These are phyloP conservation scores for Salisapilia sapeloensis DNA, from an alignment of 352 stramenopile genomes.

Conservation along the genomic window DNA sequence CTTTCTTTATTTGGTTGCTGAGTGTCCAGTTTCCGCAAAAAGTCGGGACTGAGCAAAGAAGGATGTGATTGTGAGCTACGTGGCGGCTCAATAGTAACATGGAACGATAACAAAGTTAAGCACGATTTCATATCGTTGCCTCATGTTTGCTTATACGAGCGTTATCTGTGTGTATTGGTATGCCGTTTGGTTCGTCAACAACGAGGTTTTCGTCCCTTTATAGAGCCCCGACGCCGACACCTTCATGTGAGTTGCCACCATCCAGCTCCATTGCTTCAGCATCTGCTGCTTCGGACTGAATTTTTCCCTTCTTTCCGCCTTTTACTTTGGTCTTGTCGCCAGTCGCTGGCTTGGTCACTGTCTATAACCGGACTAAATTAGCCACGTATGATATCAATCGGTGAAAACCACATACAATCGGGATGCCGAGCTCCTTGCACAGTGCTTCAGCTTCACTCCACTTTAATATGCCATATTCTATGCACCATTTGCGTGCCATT, in stretches of 20 bases:
- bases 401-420: conserved; percentile 19
- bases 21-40: too few species aligned
- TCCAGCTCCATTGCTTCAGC: conserved; percentile 45
- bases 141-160: too few species aligned
- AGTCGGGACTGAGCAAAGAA: too few species aligned
- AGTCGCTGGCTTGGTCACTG: conserved; percentile 19
- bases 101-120: too few species aligned
- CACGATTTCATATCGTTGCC: too few species aligned
- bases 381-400: conserved; percentile 2
- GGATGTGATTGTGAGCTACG: too few species aligned
- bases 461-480: conserved; percentile 82
- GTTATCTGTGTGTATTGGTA: too few species aligned
- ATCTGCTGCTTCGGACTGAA: conserved; percentile 19
- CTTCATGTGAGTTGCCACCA: conserved; percentile 22
- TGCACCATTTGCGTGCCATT: conserved; percentile 83
- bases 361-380: conserved; percentile 1
- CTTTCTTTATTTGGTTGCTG: too few species aligned
- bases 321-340: conserved; percentile 15
- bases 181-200: too few species aligned
- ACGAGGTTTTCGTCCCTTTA: conserved; percentile 10
- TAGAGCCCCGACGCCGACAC: conserved; percentile 39
- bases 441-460: conserved; percentile 65
- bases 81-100: too few species aligned
- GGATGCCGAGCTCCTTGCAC: conserved; percentile 53
- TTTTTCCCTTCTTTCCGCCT: conserved; percentile 5